These are phyloP conservation scores for Coemansia erecta DNA, from an alignment of 192 early-diverging fungal species.

Conservation along the genomic window DNA sequence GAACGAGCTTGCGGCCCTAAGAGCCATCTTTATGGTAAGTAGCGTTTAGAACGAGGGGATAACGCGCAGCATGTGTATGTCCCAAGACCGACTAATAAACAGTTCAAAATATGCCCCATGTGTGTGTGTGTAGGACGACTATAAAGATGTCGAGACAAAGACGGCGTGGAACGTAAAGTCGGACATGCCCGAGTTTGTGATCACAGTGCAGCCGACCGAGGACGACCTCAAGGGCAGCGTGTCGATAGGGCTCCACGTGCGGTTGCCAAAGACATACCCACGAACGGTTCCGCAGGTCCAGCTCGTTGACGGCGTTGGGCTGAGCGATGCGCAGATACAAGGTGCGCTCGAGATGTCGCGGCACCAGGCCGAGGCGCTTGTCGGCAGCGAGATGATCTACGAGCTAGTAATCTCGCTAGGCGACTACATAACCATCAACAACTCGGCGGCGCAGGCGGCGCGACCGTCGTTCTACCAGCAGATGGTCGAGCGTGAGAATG, in stretches of 20 bases:
- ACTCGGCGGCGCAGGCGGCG: conserved; percentile 53
- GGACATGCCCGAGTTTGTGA: conserved; percentile 35
- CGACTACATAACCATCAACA: conserved; percentile 61
- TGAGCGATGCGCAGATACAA: conserved; percentile 53
- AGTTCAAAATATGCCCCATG: background rate
- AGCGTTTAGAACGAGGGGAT: background rate
- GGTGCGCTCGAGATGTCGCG: conserved; percentile 43
- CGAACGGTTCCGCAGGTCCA: conserved; percentile 58
- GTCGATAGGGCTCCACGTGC: conserved; percentile 35
- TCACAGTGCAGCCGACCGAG: conserved; percentile 35
- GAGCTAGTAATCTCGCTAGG: conserved; percentile 59
- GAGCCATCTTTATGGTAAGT: conserved; percentile 56
- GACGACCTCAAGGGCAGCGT: conserved; percentile 26
- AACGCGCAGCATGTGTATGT: too few species aligned
- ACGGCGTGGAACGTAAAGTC: conserved; percentile 49
- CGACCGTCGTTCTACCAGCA: conserved; percentile 48
- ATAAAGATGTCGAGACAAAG: conserved; percentile 30
- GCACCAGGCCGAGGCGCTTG: conserved; percentile 31
- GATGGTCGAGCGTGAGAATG: conserved; percentile 45
- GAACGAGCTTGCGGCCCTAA: conserved; percentile 70
- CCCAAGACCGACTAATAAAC: too few species aligned
- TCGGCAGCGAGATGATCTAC: conserved; percentile 69
- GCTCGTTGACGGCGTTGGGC: conserved; percentile 54
- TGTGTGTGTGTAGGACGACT: conserved; percentile 38
- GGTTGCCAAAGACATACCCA: conserved; percentile 67